Conservation (phyloP, 2,329 filamentous ascomycete genomes). For the Colletotrichum sp. region DNA sequence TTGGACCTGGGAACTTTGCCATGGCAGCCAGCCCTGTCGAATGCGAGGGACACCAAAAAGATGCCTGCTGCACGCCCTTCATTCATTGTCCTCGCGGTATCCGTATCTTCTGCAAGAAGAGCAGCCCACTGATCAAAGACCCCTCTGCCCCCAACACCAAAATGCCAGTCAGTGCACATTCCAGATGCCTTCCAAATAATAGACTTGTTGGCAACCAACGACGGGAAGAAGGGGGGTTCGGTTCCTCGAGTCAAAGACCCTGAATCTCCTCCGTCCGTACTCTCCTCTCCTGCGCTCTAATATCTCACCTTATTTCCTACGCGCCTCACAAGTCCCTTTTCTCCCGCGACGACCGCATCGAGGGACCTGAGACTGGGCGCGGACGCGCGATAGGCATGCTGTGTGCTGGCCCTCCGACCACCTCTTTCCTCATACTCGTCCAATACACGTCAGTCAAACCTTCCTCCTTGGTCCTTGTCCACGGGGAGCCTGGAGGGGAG, state of each 20-base stretch:
- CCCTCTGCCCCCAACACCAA: not conserved
- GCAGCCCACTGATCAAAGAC: not conserved
- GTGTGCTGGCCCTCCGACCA: not conserved
- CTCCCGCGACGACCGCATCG: not conserved
- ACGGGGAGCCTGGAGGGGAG: not conserved
- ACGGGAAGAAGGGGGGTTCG: not conserved
- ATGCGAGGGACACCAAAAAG: not conserved
- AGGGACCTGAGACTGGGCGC: not conserved
- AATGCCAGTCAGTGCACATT: not conserved
- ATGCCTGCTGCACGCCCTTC: not conserved
- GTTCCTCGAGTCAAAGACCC: not conserved
- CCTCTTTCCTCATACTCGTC: not conserved
- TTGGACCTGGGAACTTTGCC: not conserved
- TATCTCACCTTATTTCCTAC: not conserved
- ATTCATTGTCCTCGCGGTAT: not conserved
- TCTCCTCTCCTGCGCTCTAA: not conserved
- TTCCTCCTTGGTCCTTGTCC: not conserved
- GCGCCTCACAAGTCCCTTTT: not conserved
- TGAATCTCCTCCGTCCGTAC: not conserved
- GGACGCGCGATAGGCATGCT: not conserved
- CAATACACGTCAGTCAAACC: slow-evolving; percentile 1
- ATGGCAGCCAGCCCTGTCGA: slow-evolving; percentile 9
- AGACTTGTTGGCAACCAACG: not conserved
- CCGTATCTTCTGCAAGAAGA: not conserved
- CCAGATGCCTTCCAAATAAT: not conserved